phyloP scores from a whole-genome alignment of 257 asterid species.

The Fraxinus quadrangulata region DNA sequence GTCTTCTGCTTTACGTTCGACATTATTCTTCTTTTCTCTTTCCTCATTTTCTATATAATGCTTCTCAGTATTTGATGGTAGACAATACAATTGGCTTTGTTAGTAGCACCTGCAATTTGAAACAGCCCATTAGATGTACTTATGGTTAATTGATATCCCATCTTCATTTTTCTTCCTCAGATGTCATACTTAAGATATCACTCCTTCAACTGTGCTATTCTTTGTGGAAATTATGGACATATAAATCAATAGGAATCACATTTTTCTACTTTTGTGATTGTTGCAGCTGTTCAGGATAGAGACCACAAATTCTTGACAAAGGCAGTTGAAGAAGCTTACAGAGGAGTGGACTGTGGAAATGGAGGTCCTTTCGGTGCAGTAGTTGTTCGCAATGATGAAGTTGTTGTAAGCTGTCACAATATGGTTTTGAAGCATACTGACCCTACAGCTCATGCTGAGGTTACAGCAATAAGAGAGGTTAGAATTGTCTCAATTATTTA shows the following conservation, averaged over 20 bases:
- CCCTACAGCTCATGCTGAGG: conserved; percentile 99
- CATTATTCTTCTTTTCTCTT: background rate
- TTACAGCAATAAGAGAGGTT: conserved; percentile 98
- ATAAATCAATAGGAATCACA: conserved; percentile 1
- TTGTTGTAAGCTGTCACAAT: conserved; percentile 94
- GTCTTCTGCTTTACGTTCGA: background rate
- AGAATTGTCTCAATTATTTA: conserved; percentile 26
- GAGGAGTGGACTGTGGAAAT: conserved; percentile 89
- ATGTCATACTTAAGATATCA: background rate
- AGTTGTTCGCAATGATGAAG: conserved; percentile 76
- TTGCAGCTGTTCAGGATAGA: conserved; percentile 83
- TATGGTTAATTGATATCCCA: background rate
- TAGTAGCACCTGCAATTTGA: conserved; percentile 13
- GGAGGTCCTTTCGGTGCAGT: conserved; percentile 99
- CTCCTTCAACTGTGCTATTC: background rate
- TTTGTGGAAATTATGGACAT: background rate
- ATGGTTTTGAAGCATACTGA: conserved; percentile 78
- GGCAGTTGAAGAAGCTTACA: conserved; percentile 98
- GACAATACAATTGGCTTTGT: background rate
- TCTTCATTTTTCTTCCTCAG: background rate
- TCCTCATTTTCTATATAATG: background rate
- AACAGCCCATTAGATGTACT: background rate
- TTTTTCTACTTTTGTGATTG: conserved; percentile 17
- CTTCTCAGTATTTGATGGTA: conserved; percentile 4
- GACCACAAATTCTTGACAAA: conserved; percentile 84